phyloP scores from a whole-genome alignment of 1,284 basidiomycete genomes.

The Rhodotorula sp. region DNA sequence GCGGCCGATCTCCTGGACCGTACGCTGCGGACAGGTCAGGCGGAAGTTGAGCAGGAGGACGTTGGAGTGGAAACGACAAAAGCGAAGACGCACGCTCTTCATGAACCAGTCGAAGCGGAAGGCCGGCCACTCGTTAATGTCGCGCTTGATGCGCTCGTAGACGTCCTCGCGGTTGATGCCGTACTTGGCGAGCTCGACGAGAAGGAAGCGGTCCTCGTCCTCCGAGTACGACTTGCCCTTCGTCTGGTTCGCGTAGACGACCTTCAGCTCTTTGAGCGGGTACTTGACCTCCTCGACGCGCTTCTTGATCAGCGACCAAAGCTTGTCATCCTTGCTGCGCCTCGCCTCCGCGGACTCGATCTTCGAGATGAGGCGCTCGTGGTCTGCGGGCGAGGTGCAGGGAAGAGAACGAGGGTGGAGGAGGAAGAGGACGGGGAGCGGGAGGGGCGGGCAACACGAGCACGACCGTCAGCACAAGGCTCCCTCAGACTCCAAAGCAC shows the following conservation, averaged over 20 bases:
- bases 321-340: constrained; percentile 44
- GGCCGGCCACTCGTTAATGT: constrained; percentile 93
- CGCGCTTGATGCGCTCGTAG: constrained; percentile 93
- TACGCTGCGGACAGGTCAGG: constrained; percentile 60
- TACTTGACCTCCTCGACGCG: constrained; percentile 80
- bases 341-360: constrained; percentile 75
- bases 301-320: constrained; percentile 60
- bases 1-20: constrained; percentile 84
- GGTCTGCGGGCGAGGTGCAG: constrained; percentile 57
- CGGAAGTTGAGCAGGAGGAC: background rate
- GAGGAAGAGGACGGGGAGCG: background rate
- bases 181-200: constrained; percentile 88
- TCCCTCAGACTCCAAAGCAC: too few relatives aligned
- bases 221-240: constrained; percentile 93
- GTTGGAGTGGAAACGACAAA: background rate
- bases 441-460: too few relatives aligned
- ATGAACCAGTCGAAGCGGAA: constrained; percentile 99
- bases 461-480: too few relatives aligned
- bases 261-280: constrained; percentile 92
- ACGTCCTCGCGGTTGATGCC: constrained; percentile 89
- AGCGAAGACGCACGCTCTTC: constrained; percentile 60
- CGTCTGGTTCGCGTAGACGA: constrained; percentile 87
- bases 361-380: constrained; percentile 74
- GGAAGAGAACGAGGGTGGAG: background rate
- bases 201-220: constrained; percentile 93